Conservation (phyloP, 768 basidiomycete species). For the Naganishia randhawae region DNA sequence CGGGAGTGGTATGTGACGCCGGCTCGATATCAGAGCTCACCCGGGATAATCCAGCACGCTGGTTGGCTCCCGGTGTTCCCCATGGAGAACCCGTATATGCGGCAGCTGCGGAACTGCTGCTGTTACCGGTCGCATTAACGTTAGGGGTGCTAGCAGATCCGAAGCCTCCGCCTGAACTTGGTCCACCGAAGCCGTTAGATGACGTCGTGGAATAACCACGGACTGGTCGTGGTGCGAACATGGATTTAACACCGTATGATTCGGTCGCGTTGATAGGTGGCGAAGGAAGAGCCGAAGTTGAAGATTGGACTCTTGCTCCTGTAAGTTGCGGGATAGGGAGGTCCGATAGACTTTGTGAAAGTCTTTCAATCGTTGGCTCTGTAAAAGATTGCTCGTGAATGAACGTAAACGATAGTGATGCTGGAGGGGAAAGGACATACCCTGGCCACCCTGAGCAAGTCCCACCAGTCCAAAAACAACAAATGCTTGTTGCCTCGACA, state of each 20-base stretch:
- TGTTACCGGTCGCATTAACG: neutral
- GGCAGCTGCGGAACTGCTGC: slow-evolving; percentile 2
- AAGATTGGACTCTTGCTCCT: neutral
- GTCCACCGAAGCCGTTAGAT: slow-evolving; percentile 29
- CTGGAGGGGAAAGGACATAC: slow-evolving; percentile 45
- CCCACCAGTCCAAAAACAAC: slow-evolving; percentile 83
- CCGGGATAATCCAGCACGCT: slow-evolving; percentile 2
- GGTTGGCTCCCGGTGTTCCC: slow-evolving; percentile 12
- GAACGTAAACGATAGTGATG: neutral
- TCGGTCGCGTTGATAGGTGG: slow-evolving; percentile 11
- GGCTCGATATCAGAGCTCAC: slow-evolving; percentile 14
- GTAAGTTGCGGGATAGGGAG: slow-evolving; percentile 19
- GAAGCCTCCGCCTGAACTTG: no score
- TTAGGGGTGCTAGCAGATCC: slow-evolving; percentile 5
- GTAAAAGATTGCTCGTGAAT: neutral
- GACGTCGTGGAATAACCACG: slow-evolving; percentile 23
- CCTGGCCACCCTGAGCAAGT: slow-evolving; percentile 74
- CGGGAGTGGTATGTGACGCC: neutral
- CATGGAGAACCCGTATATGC: slow-evolving; percentile 12
- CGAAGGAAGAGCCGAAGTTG: neutral
- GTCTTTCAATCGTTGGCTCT: slow-evolving; percentile 18
- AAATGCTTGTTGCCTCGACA: slow-evolving; percentile 86
- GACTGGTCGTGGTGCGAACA: slow-evolving; percentile 14
- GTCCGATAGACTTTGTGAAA: slow-evolving; percentile 1
- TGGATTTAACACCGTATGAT: slow-evolving; percentile 6